These are phyloP conservation scores for Claviceps paspali DNA, from an alignment of 2,329 filamentous ascomycete species.

Conservation along the genomic window DNA sequence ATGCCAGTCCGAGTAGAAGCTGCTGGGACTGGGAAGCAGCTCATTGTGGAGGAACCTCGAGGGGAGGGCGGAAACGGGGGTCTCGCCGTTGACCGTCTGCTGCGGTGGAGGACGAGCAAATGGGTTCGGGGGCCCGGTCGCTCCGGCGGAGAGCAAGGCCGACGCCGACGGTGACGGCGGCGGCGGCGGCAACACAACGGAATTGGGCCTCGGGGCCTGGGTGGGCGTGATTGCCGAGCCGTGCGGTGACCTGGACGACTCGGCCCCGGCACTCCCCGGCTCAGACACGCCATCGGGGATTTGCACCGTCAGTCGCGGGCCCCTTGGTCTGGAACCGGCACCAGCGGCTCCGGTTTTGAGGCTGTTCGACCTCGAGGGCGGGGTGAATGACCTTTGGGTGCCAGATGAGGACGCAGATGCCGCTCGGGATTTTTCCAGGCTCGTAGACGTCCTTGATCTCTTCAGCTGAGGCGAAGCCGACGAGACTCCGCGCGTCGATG, in stretches of 20 bases:
- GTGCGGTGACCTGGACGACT: conserved; percentile 50
- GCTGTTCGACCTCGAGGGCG: conserved; percentile 67
- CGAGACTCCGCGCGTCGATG: conserved; percentile 34
- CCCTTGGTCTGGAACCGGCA: conserved; percentile 56
- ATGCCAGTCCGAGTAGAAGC: conserved; percentile 86
- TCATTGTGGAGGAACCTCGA: conserved; percentile 82
- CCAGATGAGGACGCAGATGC: conserved; percentile 41
- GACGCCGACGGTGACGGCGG: conserved; percentile 85
- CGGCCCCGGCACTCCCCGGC: conserved; percentile 54
- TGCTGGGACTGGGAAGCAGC: conserved; percentile 77
- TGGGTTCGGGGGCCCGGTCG: conserved; percentile 83
- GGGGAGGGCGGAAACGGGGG: conserved; percentile 85
- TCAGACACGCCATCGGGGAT: conserved; percentile 88
- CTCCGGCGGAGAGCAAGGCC: conserved; percentile 75
- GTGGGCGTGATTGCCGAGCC: conserved; percentile 44
- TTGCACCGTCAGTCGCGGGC: conserved; percentile 75
- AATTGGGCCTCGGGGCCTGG: conserved; percentile 36
- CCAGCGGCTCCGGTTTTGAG: conserved; percentile 37
- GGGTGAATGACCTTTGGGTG: conserved; percentile 48
- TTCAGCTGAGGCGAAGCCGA: conserved; percentile 41
- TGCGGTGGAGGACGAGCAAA: conserved; percentile 80
- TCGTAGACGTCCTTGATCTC: conserved; percentile 30
- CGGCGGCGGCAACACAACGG: conserved; percentile 76
- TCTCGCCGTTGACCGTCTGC: conserved; percentile 38
- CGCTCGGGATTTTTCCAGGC: conserved; percentile 31